Conservation (phyloP, 768 basidiomycete genomes). For the Mycena albidolilacea region DNA sequence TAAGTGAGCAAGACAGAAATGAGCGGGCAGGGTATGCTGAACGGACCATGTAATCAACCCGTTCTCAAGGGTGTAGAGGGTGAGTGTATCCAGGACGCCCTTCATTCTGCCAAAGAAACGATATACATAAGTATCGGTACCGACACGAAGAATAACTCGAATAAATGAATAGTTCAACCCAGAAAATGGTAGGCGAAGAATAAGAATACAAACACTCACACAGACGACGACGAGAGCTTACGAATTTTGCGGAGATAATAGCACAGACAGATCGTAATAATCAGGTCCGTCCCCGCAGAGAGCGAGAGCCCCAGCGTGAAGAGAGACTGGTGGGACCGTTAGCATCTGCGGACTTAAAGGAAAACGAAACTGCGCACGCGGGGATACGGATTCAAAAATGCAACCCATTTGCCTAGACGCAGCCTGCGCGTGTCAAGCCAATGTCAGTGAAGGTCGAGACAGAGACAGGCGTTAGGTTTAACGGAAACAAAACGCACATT, state of each 20-base stretch:
- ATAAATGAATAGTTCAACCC: too few species aligned
- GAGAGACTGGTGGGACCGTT: conserved; percentile 49
- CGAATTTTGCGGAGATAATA: conserved; percentile 53
- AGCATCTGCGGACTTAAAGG: not conserved
- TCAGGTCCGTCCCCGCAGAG: conserved; percentile 55
- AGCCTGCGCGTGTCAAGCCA: conserved; percentile 29
- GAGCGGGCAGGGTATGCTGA: too few species aligned
- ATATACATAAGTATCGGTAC: not conserved
- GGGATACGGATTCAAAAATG: conserved; percentile 40
- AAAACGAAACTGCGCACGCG: conserved; percentile 32
- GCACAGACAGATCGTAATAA: conserved; percentile 57
- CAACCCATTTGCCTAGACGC: conserved; percentile 31
- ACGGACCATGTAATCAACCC: conserved; percentile 57
- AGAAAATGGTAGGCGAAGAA: too few species aligned
- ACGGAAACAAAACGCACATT: conserved; percentile 34
- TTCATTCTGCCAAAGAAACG: conserved; percentile 49
- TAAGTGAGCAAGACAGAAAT: not conserved
- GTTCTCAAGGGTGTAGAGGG: conserved; percentile 60
- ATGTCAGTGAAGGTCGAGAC: not conserved
- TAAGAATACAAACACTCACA: conserved; percentile 40
- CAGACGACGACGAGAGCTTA: conserved; percentile 45
- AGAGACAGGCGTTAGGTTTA: not conserved
- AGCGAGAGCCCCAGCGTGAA: conserved; percentile 60
- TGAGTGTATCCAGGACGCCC: conserved; percentile 55
- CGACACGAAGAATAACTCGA: not conserved